A percentile compares a stretch with the other conserved stretches of the same genome.
These are phyloP conservation scores for Verticillium zaregamsianum DNA, from an alignment of 2,329 filamentous ascomycete species.

Conservation along the genomic window DNA sequence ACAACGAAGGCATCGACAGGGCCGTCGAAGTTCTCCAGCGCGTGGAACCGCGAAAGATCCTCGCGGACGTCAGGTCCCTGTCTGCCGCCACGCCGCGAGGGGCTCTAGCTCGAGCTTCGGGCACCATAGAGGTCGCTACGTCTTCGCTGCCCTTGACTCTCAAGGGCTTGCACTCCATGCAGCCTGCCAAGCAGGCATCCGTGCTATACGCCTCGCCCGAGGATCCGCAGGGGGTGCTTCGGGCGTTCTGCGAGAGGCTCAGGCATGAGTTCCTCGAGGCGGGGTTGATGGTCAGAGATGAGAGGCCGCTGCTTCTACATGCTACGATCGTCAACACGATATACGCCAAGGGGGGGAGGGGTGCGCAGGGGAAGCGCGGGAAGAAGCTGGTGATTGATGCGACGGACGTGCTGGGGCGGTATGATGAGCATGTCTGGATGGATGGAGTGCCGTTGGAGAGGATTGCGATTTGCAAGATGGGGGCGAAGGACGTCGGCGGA, in stretches of 20 bases:
- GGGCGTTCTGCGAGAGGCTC: constrained; percentile 54
- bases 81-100: constrained; percentile 11
- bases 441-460: constrained; percentile 61
- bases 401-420: constrained; percentile 50
- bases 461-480: constrained; percentile 83
- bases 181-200: constrained; percentile 46
- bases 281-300: constrained; percentile 53
- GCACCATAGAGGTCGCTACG: neutral
- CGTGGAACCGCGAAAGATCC: constrained; percentile 33
- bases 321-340: constrained; percentile 85
- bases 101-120: constrained; percentile 2
- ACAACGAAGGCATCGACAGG: constrained; percentile 36
- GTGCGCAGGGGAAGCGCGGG: constrained; percentile 14
- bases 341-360: constrained; percentile 53
- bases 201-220: constrained; percentile 62
- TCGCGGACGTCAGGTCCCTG: constrained; percentile 21
- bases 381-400: constrained; percentile 48
- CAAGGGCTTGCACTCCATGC: constrained; percentile 58
- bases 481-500: constrained; percentile 62
- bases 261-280: constrained; percentile 48
- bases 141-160: constrained; percentile 40
- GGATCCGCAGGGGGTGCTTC: constrained; percentile 48
- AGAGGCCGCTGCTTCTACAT: constrained; percentile 68
- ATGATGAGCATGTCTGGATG: constrained; percentile 67
- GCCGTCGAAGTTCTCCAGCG: constrained; percentile 35